A percentile compares a stretch with the other conserved stretches of the same genome.
Conservation (phyloP, 768 basidiomycete genomes). For the Hydnum rufescens region DNA sequence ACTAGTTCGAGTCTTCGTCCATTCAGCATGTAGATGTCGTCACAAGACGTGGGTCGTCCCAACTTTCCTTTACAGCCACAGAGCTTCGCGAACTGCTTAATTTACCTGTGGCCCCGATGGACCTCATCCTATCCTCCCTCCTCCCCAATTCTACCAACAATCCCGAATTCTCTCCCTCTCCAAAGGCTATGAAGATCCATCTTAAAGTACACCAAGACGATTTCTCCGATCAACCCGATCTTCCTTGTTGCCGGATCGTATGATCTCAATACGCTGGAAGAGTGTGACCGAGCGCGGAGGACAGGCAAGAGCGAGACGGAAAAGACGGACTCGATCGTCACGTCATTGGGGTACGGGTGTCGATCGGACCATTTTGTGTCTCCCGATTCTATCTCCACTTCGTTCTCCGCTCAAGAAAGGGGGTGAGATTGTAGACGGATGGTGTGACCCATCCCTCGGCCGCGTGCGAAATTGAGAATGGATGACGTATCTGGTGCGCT, state of each 20-base stretch:
- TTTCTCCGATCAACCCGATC: conserved; percentile 52
- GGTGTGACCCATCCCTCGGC: conserved; percentile 34
- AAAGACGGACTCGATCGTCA: conserved; percentile 60
- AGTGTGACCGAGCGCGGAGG: conserved; percentile 23
- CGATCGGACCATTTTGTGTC: conserved; percentile 34
- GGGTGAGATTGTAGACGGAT: conserved; percentile 22
- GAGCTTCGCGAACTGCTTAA: conserved; percentile 70
- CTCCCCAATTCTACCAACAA: conserved; percentile 30
- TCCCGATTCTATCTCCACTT: conserved; percentile 16
- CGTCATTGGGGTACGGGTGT: conserved; percentile 83
- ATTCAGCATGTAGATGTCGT: conserved; percentile 68
- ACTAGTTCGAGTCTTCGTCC: conserved; percentile 36
- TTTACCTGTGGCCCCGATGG: conserved; percentile 45
- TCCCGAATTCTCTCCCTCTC: conserved; percentile 40
- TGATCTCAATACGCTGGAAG: conserved; percentile 38
- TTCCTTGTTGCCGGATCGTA: conserved; percentile 15
- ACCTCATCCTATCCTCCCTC: conserved; percentile 27
- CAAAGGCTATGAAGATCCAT: conserved; percentile 31
- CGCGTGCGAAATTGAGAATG: conserved; percentile 39
- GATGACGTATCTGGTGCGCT: conserved; percentile 14
- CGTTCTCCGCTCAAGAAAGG: too few species aligned
- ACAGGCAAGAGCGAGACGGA: conserved; percentile 34
- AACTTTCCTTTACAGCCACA: conserved; percentile 79
- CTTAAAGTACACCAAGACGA: conserved; percentile 35
- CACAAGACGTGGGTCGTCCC: conserved; percentile 67